Evolutionary conservation across 2,329 filamentous ascomycete genomes (phyloP), one percentile per base, ranked within the genome.

Genomic region (Colletotrichum sp.): DNA sequence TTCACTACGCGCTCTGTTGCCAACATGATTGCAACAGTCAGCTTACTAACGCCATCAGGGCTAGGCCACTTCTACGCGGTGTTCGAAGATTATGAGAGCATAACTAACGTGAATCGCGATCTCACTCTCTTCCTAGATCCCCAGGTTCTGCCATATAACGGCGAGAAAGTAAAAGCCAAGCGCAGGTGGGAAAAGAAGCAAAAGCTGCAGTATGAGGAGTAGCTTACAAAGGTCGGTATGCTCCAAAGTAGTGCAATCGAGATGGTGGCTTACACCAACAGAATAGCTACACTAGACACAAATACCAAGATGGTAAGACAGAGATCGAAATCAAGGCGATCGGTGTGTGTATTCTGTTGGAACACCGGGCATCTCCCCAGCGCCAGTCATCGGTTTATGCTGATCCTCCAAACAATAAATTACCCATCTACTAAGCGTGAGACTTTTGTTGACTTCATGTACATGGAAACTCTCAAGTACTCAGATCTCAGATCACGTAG

Each of bases 1-100:
- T 92, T 91, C 78, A 92, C 90, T 0, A 89, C 87, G 4, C 86
- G 90, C 15, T 90, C 89, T 5, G 86, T 91, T 10, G 88, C 88
- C 4, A 88, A 89, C 49, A 88, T 91, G 85, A 85, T 91, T 60
- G 85, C 84, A 0, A 83, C 85, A 28, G 79, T 91, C 4, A 89
- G 90, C 5, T 82, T 91, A 21, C 84, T 91, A 6, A 91, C 88
- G 0, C 85, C 89, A 8, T 84, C 87, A 26, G 89, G 89, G 21
- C 86, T 91, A 80, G 87, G 90, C 18, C 85, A 85, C 80, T 92
- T 91, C 78, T 90, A 88, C 65, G 87, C 88, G 16, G 86, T 91
- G 67, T 91, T 90, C 83, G 88, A 88, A 76, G 89, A 91, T 64
- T 89, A 89, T 87, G 85, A 90, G 78, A 86, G 89, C 78, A 84